These are phyloP conservation scores for Musa acuminata DNA, from an alignment of 176 grass and related monocot genomes.

Conservation along the genomic window DNA sequence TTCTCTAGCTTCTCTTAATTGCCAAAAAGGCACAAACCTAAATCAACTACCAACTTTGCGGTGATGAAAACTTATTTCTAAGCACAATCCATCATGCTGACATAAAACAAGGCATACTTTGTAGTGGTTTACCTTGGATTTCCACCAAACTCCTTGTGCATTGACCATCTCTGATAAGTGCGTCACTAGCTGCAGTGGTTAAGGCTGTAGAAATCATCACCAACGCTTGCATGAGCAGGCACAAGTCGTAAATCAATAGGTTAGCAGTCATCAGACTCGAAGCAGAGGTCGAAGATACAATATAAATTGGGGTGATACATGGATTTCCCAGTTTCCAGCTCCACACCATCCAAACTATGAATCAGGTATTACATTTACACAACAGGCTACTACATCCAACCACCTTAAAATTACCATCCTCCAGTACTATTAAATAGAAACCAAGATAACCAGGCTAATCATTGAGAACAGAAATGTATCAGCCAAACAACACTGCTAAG, in stretches of 20 bases:
- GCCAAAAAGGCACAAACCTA: no score
- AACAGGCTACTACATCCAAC: background rate
- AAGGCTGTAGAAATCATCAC: no score
- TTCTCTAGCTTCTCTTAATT: no score
- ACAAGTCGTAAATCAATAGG: background rate
- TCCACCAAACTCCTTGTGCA: no score
- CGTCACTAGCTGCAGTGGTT: no score
- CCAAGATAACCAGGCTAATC: background rate
- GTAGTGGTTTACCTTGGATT: no score
- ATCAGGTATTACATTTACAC: constrained; percentile 1
- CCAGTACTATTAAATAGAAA: background rate
- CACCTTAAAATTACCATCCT: constrained; percentile 1
- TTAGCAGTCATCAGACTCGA: background rate
- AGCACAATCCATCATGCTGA: no score
- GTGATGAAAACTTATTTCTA: no score
- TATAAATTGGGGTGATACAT: background rate
- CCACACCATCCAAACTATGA: background rate
- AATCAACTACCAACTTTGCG: no score
- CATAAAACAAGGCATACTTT: no score
- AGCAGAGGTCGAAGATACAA: background rate
- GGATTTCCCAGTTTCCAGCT: constrained; percentile 6
- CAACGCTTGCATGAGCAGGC: no score
- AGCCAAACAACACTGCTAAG: constrained; percentile 1
- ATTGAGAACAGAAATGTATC: background rate
- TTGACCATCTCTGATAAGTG: no score